These are phyloP conservation scores for Phyllosticta capitalensis DNA, from an alignment of 2,329 filamentous ascomycete genomes.

Conservation along the genomic window DNA sequence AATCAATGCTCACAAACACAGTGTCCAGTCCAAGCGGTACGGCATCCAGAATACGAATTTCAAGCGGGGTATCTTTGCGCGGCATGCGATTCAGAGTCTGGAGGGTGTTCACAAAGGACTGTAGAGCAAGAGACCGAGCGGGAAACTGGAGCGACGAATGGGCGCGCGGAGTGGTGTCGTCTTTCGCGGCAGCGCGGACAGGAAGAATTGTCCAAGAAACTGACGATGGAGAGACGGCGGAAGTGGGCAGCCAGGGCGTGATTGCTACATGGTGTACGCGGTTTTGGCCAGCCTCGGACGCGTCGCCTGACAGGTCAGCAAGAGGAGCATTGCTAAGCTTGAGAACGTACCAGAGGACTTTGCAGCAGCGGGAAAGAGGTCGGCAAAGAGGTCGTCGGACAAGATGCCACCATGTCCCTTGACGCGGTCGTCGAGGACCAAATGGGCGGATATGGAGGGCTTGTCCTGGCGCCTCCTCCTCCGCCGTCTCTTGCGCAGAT, in stretches of 20 bases:
- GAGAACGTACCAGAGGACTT: constrained; percentile 15
- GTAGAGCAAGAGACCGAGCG: constrained; percentile 60
- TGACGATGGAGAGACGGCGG: constrained; percentile 43
- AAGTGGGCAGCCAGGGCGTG: constrained; percentile 59
- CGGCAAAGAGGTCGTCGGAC: constrained; percentile 74
- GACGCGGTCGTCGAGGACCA: constrained; percentile 77
- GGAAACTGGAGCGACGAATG: constrained; percentile 74
- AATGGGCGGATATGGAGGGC: constrained; percentile 64
- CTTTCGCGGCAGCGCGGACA: constrained; percentile 41
- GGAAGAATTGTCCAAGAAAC: constrained; percentile 80
- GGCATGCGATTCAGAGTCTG: constrained; percentile 69
- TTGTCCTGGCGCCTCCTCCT: constrained; percentile 51
- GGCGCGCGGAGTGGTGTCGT: constrained; percentile 33
- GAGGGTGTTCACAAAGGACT: constrained; percentile 66
- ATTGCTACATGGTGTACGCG: constrained; percentile 56
- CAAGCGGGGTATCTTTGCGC: constrained; percentile 66
- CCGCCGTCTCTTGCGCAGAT: constrained; percentile 25
- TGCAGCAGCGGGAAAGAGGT: constrained; percentile 56
- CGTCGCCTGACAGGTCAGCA: background rate
- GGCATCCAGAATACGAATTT: constrained; percentile 75
- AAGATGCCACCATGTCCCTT: constrained; percentile 78
- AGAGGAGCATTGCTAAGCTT: no score
- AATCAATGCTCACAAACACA: constrained; percentile 78
- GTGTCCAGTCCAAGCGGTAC: constrained; percentile 71
- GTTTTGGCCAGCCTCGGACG: background rate